Evolutionary conservation across 2,329 filamentous ascomycete genomes (phyloP), one percentile per base, ranked within the genome.

Genomic region (Alternaria sp.): DNA sequence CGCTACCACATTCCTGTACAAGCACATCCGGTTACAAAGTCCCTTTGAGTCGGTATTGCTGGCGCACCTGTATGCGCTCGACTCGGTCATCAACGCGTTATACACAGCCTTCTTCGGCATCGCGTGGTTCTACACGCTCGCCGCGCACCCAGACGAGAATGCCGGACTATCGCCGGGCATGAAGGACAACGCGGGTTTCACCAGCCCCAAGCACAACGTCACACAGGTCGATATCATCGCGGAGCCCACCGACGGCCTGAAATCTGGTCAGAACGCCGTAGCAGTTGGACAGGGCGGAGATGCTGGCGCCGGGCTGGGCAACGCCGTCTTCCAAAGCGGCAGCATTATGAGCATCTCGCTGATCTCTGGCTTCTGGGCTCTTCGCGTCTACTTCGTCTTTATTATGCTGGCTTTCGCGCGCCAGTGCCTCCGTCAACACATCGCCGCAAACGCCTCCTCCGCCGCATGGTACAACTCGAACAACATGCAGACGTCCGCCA

Each of bases 21-120:
- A 91, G 52, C 91, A 96, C 77, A 92, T 97, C 77, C 90, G 92
- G 68, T 87, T 88, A 72, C 91, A 93, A 74, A 90, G 87, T 28
- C 91, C 93, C 1, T 88, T 97, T 60, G 90, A 96, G 75, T 92
- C 89, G 71, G 85, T 97, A 25, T 87, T 89, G 3, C 88, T 97
- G 56, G 93, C 93, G 4, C 97, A 93, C 86, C 85, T 97, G 59
- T 97, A 97, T 80, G 84, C 92, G 12, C 78, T 97, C 71, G 94
- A 97, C 81, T 93, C 91, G 10, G 75, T 92, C 57, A 86, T 96
- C 79, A 97, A 96, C 80, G 89, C 89, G 19, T 87, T 88, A 3
- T 97, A 95, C 82, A 97, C 94, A 0, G 86, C 88, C 49, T 87
- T 90, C 9, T 97, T 97, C 76, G 93, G 91, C 44, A 83, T 93